Conservation (phyloP, 192 early-diverging fungal species). For the Martensiomyces pterosporus region DNA sequence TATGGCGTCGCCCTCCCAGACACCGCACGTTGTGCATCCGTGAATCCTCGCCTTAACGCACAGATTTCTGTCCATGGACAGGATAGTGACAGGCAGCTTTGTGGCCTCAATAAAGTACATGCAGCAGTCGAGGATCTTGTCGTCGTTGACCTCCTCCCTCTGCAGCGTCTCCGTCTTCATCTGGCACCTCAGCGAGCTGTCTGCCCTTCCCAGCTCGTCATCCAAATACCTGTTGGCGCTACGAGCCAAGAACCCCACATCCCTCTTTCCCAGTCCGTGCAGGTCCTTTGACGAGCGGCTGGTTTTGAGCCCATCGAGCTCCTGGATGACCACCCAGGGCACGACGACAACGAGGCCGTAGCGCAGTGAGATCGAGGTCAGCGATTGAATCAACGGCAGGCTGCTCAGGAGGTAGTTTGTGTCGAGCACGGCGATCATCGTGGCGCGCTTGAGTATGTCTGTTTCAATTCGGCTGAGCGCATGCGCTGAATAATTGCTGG, state of each 20-base stretch:
- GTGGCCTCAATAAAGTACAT: slow-evolving; percentile 30
- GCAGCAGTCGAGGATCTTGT: slow-evolving; percentile 45
- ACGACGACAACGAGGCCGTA: slow-evolving; percentile 22
- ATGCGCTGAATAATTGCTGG: not conserved
- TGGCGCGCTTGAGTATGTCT: slow-evolving; percentile 12
- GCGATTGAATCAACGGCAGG: slow-evolving; percentile 14
- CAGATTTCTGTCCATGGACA: slow-evolving; percentile 36
- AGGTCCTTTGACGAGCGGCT: not conserved
- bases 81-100: slow-evolving; percentile 28
- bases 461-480: not conserved
- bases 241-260: slow-evolving; percentile 17
- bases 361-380: slow-evolving; percentile 6
- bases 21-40: slow-evolving; percentile 33
- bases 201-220: slow-evolving; percentile 8
- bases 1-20: slow-evolving; percentile 6
- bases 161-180: slow-evolving; percentile 36
- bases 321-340: slow-evolving; percentile 37
- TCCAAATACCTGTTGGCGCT: slow-evolving; percentile 36
- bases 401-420: slow-evolving; percentile 43
- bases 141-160: slow-evolving; percentile 21
- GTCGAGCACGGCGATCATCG: slow-evolving; percentile 30
- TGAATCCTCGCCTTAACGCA: slow-evolving; percentile 35
- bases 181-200: slow-evolving; percentile 30
- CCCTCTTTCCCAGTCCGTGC: not conserved
- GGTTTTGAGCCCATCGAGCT: slow-evolving; percentile 35